Base-by-base conservation (phyloP, 176 grass and related monocot genomes). In the Oryza brachyantha region DNA sequence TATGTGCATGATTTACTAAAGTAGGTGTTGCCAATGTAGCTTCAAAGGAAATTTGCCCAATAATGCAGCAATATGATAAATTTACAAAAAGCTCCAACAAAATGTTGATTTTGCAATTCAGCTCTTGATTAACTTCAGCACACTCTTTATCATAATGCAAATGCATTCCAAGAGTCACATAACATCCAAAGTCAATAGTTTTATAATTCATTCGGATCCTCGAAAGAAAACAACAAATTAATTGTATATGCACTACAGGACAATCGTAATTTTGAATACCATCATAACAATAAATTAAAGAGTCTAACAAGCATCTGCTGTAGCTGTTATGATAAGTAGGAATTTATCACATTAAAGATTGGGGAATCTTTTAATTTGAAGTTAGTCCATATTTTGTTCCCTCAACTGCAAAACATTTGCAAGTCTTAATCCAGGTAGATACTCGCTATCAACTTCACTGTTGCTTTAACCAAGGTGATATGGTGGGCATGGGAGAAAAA, bases 1-100 rank as follows among this genome's bases (percentile, higher is more conserved):
- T 62, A 76, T 76, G 60, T 75, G 32, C n/a, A 75, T 60, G 55
- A 75, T 27, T 26, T 35, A 38, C 52, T 38, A 75, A 75, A 60
- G 52, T 39, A 39, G 13, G 13, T 39, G 72, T 39, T 25, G 37
- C 31, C 13, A 60, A 16, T 38, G 32, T 57, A 50, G 50, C 50
- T 25, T 13, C 50, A 59, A 24, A 59, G 59, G 43, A 24, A 26
- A 7, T 74, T 25, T 7, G 29, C 31, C 32, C 5, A 37, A 74
- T 38, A 59, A 59, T 74, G 21, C 50, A 38, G 31, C 32, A 58
- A 16, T 26, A 74, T 59, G 29, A 22, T 3, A 31, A 12, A 26
- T 3, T 73, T 57, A 32, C 5, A 73, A 73, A 57, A 55, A 72
- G 52, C 3, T 13, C 46, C 31, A 37, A 57, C n/a, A 74, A 66